Base-by-base conservation (phyloP, 2,329 filamentous ascomycete genomes). In the Diplodia scrobiculata region DNA sequence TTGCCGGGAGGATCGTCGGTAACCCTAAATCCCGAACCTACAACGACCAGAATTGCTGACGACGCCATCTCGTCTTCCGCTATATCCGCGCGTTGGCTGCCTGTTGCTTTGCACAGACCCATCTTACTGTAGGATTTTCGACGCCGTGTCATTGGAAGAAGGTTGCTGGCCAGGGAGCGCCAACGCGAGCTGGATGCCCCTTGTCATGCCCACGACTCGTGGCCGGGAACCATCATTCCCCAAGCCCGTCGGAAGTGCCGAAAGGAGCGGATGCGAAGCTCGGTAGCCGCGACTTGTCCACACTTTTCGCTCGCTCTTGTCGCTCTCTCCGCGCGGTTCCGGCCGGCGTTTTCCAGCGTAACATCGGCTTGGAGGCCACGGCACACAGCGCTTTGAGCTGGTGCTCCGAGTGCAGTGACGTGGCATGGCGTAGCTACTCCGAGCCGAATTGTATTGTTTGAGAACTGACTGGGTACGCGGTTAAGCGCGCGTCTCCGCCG, bases 1-100 rank as follows among this genome's bases (percentile, higher is more conserved):
- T 62, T 62, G 58, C 58, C 58, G 58, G 48, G 58, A 62, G 27
- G 58, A 62, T 62, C 58, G 45, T n/a, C 58, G 29, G 41, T 29
- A 36, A 50, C 58, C 58, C 45, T 36, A 50, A 50, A 38, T 50
- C 29, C 25, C 58, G 58, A 36, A 10, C 48, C 19, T 47, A 32
- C 51, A 53, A 45, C 29, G 32, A 38, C 3, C 9, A 21, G 45
- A 29, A 50, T 50, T 14, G 41, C 53, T 36, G 53, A 58, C 34
- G 29, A 21, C 52, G 10, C 21, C 29, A 48, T 48, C 45, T 17
- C 34, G 6, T 48, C 45, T 21, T 9, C 36, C 14, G n/a, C 29
- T 47, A 45, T n/a, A 36, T 19, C 41, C n/a, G 7, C 48, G 17
- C 2, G 9, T 62, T 62, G 27, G 19, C 27, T 62, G 58, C 58